A percentile compares a stretch with the other conserved stretches of the same genome.
Evolutionary conservation across 1,284 basidiomycete species (phyloP).

Genomic region (Sanghuangporus sanghuang): DNA sequence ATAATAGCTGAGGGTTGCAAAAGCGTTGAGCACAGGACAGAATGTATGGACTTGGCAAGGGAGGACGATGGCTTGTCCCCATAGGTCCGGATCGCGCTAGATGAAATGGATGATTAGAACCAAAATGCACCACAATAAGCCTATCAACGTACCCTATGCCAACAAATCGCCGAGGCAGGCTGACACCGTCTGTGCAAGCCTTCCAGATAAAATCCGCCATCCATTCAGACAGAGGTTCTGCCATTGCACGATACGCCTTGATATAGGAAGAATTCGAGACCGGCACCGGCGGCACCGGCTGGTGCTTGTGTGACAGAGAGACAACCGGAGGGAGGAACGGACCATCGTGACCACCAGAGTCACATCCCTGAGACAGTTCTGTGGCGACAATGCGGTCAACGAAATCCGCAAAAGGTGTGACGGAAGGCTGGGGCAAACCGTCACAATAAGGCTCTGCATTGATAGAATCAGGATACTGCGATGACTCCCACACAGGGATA

Average conservation of each 20-base stretch:
- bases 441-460: not conserved
- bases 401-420: slow-evolving; percentile 67
- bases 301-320: slow-evolving; percentile 24
- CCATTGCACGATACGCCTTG: slow-evolving; percentile 60
- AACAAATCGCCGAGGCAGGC: slow-evolving; percentile 45
- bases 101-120: slow-evolving; percentile 26
- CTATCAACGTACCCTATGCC: slow-evolving; percentile 38
- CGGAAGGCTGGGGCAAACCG: not conserved
- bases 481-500: not conserved
- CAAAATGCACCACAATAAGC: slow-evolving; percentile 1
- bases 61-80: slow-evolving; percentile 43
- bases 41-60: slow-evolving; percentile 63
- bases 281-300: slow-evolving; percentile 33
- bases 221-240: slow-evolving; percentile 74
- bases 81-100: slow-evolving; percentile 35
- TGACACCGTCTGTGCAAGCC: slow-evolving; percentile 62
- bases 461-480: not conserved
- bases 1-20: slow-evolving; percentile 78
- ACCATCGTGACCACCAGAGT: not conserved
- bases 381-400: slow-evolving; percentile 64
- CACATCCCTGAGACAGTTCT: slow-evolving; percentile 22
- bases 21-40: slow-evolving; percentile 70
- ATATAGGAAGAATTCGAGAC: slow-evolving; percentile 47
- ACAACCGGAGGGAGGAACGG: slow-evolving; percentile 10
- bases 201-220: slow-evolving; percentile 74